Evolutionary conservation across 1,284 basidiomycete genomes (phyloP), one percentile per base, ranked within the genome.

Genomic region (Trichosporon inkin): DNA sequence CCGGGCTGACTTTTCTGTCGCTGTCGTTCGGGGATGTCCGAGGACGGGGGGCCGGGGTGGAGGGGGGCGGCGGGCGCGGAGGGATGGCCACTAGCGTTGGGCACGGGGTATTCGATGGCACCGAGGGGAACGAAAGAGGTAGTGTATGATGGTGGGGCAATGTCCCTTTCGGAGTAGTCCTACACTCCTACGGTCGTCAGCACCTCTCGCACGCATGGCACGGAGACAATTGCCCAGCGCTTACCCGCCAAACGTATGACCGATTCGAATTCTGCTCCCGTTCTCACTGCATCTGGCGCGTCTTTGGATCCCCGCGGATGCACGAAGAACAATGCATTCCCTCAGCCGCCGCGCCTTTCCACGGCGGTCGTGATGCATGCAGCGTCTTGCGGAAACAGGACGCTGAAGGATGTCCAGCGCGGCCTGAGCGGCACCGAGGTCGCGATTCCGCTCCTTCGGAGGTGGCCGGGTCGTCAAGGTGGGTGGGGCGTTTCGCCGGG

Each of bases 51-150:
- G 36, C 37, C 39, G 10, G 44, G 20, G 53, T 39, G 24, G 51
- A 57, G 41, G 57, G 54, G 19, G 32, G 36, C 19, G 35, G 32
- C 34, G 40, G n/a, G 58, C 40, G 58, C 36, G 20, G 56, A 57
- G 37, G 55, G 61, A 40, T 56, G 47, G 47, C 61, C 58, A 51
- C 56, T 24, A 17, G 40, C 37, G 36, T 19, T 32, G 44, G 44
- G 44, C 44, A 28, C 44, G 44, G 44, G 24, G 24, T 49, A 49
- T 28, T 28, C 24, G 44, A 49, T 49, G 44, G 44, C 44, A 49
- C 44, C 44, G 44, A 49, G 44, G 22, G 24, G 44, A 10, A 32
- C 44, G 22, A 28, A 49, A 49, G 44, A 49, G 44, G 44, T 49
- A 49, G 44, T n/a, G 44, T 22, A 32, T 24, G 44, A 49, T 28